A percentile compares a stretch with the other conserved stretches of the same genome.
These are phyloP conservation scores for Rhynchosporium graminicola DNA, from an alignment of 2,329 filamentous ascomycete species.

Conservation along the genomic window DNA sequence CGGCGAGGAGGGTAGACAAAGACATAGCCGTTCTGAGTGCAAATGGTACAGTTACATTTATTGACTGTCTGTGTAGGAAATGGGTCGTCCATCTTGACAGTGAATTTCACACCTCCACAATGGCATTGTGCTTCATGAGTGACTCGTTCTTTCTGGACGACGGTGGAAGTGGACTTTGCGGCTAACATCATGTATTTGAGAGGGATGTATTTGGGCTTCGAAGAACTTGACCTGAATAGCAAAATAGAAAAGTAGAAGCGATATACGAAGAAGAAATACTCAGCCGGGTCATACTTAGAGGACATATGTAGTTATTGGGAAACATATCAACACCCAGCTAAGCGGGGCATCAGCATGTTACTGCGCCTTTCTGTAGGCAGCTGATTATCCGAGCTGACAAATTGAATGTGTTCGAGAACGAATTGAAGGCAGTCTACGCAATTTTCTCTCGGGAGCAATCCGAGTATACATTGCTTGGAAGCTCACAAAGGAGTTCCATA, in stretches of 20 bases:
- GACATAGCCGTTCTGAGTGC: conserved; percentile 52
- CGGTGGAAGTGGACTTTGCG: conserved; percentile 1
- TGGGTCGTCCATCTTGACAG: conserved; percentile 51
- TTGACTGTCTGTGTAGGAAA: conserved; percentile 50
- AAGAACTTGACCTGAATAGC: neutral
- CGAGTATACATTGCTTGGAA: no score
- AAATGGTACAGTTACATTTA: conserved; percentile 69
- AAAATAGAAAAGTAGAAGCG: neutral
- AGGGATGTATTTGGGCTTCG: neutral
- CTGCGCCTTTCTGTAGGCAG: neutral
- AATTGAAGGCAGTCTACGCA: neutral
- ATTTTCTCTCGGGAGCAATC: no score
- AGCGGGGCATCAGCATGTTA: neutral
- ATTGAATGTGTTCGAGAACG: neutral
- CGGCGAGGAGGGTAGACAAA: conserved; percentile 38
- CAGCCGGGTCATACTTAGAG: neutral
- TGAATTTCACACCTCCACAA: conserved; percentile 54
- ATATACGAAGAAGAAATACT: neutral
- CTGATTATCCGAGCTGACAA: conserved; percentile 1
- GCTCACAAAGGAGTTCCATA: no score
- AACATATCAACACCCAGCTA: neutral
- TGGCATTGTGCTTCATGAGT: conserved; percentile 59
- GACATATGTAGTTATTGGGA: neutral
- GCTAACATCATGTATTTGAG: conserved; percentile 5
- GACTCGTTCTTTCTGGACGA: conserved; percentile 9